Evolutionary conservation across 2,329 filamentous ascomycete species (phyloP), one percentile per base, ranked within the genome.

Genomic region (Colletotrichum graminicola): DNA sequence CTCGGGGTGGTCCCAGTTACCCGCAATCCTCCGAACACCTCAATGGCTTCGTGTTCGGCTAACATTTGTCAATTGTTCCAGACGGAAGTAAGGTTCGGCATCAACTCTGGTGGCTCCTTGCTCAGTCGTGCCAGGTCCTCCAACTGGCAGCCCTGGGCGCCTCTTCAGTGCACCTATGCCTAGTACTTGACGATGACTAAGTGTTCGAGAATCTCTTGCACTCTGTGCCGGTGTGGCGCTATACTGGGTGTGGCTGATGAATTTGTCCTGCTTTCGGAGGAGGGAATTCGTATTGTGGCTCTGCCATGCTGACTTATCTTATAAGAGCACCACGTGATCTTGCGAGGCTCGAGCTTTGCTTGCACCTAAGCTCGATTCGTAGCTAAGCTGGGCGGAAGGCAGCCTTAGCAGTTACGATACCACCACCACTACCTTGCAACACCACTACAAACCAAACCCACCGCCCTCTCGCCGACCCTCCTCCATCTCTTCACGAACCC

Each of bases 351-450:
- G 66, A 74, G 73, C 73, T 75, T 65, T 52, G 52, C 61, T 70
- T 62, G 55, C 60, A 52, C 67, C 72, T 73, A 70, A 57, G 66
- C 70, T 71, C 73, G 43, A 67, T 70, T 66, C 65, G 73, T 66
- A 72, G 67, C 67, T 69, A 45, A 72, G 60, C 68, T 73, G 66
- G 69, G 56, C 67, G 67, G 75, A 76, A 77, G 76, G 76, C 76
- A 77, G 76, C 76, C 75, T 76, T 72, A 74, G 73, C 66, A 68
- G 75, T 68, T 71, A 73, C 73, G 70, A 75, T 67, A 74, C 65
- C 64, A 73, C 65, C 63, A 73, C 71, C 55, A 70, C 36, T 49
- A 60, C 59, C 63, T 32, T 63, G 34, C 47, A 57, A 36, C 36
- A 69, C 43, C 52, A 72, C 63, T 64, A 54, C 55, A 61, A 60